Evolutionary conservation across 805 yeast species (phyloP).

Genomic region (Pichia paraexigua): DNA sequence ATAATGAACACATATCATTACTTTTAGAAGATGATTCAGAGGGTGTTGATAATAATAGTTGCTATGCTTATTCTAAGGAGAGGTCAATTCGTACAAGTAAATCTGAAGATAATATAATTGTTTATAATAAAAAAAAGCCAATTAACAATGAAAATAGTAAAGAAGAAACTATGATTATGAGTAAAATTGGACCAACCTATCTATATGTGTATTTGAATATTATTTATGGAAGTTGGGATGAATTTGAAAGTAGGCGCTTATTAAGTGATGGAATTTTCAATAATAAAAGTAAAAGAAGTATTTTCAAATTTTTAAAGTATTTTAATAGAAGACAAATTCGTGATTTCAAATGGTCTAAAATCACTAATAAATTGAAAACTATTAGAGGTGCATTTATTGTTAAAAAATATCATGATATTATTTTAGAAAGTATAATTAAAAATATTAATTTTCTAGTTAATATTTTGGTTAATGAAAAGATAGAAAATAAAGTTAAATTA

Average conservation of each 20-base stretch:
- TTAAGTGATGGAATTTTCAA: neutral
- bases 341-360: slow-evolving; percentile 1
- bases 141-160: neutral
- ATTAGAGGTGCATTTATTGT: slow-evolving; percentile 1
- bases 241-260: neutral
- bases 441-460: slow-evolving; percentile 1
- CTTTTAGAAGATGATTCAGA: neutral
- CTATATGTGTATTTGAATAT: slow-evolving; percentile 2
- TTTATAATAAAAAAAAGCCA: neutral
- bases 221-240: slow-evolving; percentile 8
- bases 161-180: neutral
- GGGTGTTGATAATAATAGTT: neutral
- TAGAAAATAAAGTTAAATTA: neutral
- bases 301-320: neutral
- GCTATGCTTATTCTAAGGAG: neutral
- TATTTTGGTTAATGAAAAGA: neutral
- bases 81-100: neutral
- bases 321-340: neutral
- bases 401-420: neutral
- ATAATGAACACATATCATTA: neutral
- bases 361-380: neutral
- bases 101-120: neutral
- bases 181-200: slow-evolving; percentile 4
- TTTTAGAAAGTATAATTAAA: neutral
- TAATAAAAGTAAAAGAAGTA: neutral